Evolutionary conservation across 2,329 filamentous ascomycete species (phyloP).

Genomic region (Aspergillus novofumigatus): DNA sequence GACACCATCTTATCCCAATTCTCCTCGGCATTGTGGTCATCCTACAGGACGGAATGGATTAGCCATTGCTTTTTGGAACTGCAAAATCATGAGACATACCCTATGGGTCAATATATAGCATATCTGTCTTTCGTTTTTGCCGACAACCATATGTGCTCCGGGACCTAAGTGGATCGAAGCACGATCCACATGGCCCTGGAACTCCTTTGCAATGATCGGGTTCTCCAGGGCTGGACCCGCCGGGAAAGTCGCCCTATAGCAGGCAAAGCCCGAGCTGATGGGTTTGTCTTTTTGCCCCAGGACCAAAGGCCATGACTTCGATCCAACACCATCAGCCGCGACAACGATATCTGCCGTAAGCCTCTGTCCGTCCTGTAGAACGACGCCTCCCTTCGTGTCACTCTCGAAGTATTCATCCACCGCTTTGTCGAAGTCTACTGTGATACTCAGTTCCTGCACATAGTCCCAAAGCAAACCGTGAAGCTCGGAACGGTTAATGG

Average conservation of each 20-base stretch:
- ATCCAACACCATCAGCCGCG: conserved; percentile 4
- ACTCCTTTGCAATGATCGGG: conserved; percentile 1
- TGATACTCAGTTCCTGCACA: background rate
- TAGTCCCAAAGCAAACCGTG: conserved; percentile 1
- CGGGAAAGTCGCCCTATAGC: conserved; percentile 2
- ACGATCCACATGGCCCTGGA: background rate
- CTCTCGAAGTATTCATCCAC: conserved; percentile 2
- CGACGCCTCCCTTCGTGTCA: background rate
- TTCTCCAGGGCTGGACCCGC: background rate
- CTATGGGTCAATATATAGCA: conserved; percentile 3
- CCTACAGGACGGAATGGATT: too few relatives aligned
- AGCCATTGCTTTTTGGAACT: too few relatives aligned
- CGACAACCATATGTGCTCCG: conserved; percentile 1
- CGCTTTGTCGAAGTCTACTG: background rate
- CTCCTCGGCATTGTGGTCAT: too few relatives aligned
- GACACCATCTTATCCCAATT: too few relatives aligned
- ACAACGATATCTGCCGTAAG: conserved; percentile 4
- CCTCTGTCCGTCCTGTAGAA: background rate
- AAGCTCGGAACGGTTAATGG: conserved; percentile 1
- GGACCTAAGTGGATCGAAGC: background rate
- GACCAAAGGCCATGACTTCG: conserved; percentile 2
- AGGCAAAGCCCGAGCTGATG: conserved; percentile 2
- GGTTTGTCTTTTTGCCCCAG: background rate
- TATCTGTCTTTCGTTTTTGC: background rate
- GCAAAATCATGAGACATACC: background rate